Evolutionary conservation across 257 asterid species (phyloP).

Genomic region (Striga asiatica): DNA sequence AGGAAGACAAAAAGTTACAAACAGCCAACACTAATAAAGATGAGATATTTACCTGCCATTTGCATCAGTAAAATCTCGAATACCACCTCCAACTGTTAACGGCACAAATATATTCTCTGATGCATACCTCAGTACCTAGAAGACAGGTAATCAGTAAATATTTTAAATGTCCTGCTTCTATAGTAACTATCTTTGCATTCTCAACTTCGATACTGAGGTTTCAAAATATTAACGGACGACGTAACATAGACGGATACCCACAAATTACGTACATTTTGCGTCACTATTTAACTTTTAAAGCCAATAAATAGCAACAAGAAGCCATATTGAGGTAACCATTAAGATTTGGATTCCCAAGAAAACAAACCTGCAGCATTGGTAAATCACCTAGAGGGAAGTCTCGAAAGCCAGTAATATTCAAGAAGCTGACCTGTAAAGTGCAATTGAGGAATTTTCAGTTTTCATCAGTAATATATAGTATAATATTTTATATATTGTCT

Average conservation of each 20-base stretch:
- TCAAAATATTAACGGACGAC: background rate
- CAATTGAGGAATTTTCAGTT: background rate
- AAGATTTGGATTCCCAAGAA: background rate
- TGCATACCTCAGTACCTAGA: background rate
- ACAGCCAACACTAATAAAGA: background rate
- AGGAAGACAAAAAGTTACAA: background rate
- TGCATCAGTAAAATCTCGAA: slow-evolving; percentile 9
- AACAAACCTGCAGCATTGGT: slow-evolving; percentile 87
- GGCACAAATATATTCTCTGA: slow-evolving; percentile 10
- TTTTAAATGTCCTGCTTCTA: background rate
- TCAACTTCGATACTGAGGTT: background rate
- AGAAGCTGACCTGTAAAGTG: slow-evolving; percentile 67
- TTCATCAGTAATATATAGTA: too few species aligned
- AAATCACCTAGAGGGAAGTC: slow-evolving; percentile 95
- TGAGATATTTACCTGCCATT: slow-evolving; percentile 7
- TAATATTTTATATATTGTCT: too few species aligned
- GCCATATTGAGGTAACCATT: background rate
- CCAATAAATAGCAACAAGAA: background rate
- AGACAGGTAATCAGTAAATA: background rate
- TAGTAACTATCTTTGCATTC: background rate
- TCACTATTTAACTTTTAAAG: background rate
- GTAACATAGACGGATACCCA: slow-evolving; percentile 1
- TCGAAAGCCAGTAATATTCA: slow-evolving; percentile 93
- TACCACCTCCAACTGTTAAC: slow-evolving; percentile 8
- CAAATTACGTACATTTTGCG: background rate